Base-by-base conservation (phyloP, 1,284 basidiomycete species). In the Kalmanozyma brasiliensis region DNA sequence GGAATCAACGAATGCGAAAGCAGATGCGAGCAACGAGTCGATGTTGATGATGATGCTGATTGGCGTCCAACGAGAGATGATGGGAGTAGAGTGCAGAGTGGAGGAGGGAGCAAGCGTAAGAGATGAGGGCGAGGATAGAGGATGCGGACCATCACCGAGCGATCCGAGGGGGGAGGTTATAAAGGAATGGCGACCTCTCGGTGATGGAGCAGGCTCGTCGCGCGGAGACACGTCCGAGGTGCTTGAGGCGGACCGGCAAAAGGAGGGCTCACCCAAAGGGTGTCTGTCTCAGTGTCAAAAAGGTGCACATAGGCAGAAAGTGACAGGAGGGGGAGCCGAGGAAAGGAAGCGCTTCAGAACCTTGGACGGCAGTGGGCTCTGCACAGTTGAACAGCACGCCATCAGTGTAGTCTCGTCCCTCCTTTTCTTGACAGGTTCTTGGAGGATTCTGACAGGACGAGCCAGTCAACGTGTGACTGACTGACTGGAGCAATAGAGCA, bases 151-250 rank as follows among this genome's bases (percentile, higher is more conserved):
- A 63, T 69, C 59, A 59, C 66, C 60, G 66, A 69, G 66, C 37
- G 49, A 43, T 69, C 66, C 66, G 66, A 69, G 66, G 59, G 63
- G 45, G 26, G 22, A 44, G 33, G 37, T 69, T 69, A 59, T 69
- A 69, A 63, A 48, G 38, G 45, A 63, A 56, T 51, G 14, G 48
- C 37, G 38, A 37, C 14, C 34, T 26, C 56, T 59, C 56, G 59
- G 66, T 52, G 66, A 63, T 63, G 53, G 53, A 48, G 56, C 48
- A 47, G 34, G 40, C 19, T 35, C 37, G 42, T 41, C 37, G 43
- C 35, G 45, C 57, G 47, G 56, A 57, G 55, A 34, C 22, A 52
- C 44, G 60, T 43, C 66, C 66, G 56, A 69, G 66, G 47, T 69
- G 66, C 66, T 53, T 63, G 44, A 41, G 41, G 55, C 58, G 55